Base-by-base conservation (phyloP, 345 rosid species). In the Populus nigra region DNA sequence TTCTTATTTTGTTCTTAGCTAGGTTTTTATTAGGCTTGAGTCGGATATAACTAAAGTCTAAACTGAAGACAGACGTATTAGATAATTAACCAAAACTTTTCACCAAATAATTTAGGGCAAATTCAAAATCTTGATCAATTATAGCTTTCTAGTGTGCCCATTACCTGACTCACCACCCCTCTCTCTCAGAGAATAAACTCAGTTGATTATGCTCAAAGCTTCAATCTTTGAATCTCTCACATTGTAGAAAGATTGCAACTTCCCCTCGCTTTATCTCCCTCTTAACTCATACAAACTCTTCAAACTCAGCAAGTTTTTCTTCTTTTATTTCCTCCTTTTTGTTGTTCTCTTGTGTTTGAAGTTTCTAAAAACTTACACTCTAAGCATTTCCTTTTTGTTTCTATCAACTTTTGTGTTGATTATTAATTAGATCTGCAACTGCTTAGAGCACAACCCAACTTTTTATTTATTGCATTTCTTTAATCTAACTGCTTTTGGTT, bases 391-490 rank as follows among this genome's bases (percentile, higher is more conserved):
- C 66, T 75, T 39, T 59, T 77, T 62, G 29, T 41, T 20, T 71
- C 4, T 25, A 45, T 43, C 3, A 17, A 29, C 65, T 72, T 66
- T 68, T 69, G 79, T 33, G 43, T 45, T 67, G 77, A 39, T 69
- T 78, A 65, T 77, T 83, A 68, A 65, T 77, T 83, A 68, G 88
- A 85, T 87, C 90, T 77, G 83, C 43, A 75, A 71, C 78, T 68
- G 76, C 82, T 78, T 84, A 66, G 55, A 73, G 80, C 50, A 55
- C 80, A 81, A 36, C 49, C 71, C 61, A 33, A 33, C 35, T 17
- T 50, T 50, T 50, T 50, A 50, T 17, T 50, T 50, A 50, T 50
- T 18, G 7, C n/a, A 17, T 50, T 1, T 50, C 57, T 50, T 50
- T 50, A 50, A 50, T 50, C n/a, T 1, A 50, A 50, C 57, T 17